These are phyloP conservation scores for Orbilia brochopaga DNA, from an alignment of 2,329 filamentous ascomycete genomes.

Conservation along the genomic window DNA sequence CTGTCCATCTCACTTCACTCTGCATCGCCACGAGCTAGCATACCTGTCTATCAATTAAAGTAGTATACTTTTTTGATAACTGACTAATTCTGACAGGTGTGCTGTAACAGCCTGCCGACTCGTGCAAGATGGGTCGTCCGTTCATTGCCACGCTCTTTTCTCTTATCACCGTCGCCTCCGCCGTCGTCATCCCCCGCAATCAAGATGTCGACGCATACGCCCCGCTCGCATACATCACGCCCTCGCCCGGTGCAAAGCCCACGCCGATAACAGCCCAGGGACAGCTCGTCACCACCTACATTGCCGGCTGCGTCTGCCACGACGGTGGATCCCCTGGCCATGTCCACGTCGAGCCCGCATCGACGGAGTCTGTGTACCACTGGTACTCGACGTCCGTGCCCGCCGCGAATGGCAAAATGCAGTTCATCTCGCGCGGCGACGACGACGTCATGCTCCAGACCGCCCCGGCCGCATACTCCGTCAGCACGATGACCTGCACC, in stretches of 20 bases:
- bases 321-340: conserved; percentile 12
- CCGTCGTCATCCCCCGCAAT: conserved; percentile 1
- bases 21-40: no score
- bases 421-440: conserved; percentile 37
- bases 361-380: no score
- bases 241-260: conserved; percentile 24
- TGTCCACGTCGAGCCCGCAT: no score
- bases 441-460: conserved; percentile 19
- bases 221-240: conserved; percentile 27
- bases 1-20: no score
- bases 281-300: conserved; percentile 35
- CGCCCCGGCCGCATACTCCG: conserved; percentile 17
- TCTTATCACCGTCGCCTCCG: conserved; percentile 18
- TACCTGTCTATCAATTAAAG: not conserved
- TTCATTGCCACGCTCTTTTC: conserved; percentile 29
- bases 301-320: conserved; percentile 4
- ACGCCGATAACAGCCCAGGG: conserved; percentile 31
- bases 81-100: no score
- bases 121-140: conserved; percentile 29
- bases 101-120: no score
- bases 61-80: no score
- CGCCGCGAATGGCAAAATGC: conserved; percentile 6
- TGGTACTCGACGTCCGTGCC: conserved; percentile 44
- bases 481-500: conserved; percentile 22
- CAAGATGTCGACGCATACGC: not conserved